Conservation (phyloP, 2,329 filamentous ascomycete genomes). For the Cordyceps militaris region DNA sequence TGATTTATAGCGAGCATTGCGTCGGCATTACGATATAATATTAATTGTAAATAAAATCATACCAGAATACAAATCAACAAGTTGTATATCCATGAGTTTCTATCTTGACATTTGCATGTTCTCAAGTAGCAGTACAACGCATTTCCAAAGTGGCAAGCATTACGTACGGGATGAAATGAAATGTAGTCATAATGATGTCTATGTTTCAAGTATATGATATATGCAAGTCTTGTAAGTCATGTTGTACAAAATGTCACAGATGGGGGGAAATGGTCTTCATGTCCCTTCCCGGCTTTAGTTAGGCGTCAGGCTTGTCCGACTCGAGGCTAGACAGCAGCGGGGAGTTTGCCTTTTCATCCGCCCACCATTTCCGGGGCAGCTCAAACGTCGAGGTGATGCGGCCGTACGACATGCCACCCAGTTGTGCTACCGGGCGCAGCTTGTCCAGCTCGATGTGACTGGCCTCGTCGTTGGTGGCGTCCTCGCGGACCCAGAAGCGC, state of each 20-base stretch:
- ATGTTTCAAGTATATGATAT: background rate
- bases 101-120: background rate
- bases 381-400: constrained; percentile 21
- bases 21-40: background rate
- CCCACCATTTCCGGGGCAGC: constrained; percentile 20
- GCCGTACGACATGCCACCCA: constrained; percentile 22
- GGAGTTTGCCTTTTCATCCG: constrained; percentile 17
- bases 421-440: constrained; percentile 19
- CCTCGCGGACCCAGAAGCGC: constrained; percentile 25
- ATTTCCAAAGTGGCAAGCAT: background rate
- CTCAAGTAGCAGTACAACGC: background rate
- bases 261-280: background rate
- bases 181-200: background rate
- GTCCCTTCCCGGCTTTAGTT: background rate
- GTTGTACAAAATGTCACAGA: background rate
- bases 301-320: background rate
- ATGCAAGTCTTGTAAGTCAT: background rate
- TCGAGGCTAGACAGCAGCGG: constrained; percentile 15
- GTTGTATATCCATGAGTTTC: background rate
- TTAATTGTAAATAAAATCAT: background rate
- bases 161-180: background rate
- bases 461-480: constrained; percentile 19
- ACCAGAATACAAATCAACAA: background rate
- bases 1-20: constrained; percentile 11
- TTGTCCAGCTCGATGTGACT: constrained; percentile 20